A percentile compares a stretch with the other conserved stretches of the same genome.
phyloP scores from a whole-genome alignment of 1,284 basidiomycete genomes.

The Anthracocystis setariae region DNA sequence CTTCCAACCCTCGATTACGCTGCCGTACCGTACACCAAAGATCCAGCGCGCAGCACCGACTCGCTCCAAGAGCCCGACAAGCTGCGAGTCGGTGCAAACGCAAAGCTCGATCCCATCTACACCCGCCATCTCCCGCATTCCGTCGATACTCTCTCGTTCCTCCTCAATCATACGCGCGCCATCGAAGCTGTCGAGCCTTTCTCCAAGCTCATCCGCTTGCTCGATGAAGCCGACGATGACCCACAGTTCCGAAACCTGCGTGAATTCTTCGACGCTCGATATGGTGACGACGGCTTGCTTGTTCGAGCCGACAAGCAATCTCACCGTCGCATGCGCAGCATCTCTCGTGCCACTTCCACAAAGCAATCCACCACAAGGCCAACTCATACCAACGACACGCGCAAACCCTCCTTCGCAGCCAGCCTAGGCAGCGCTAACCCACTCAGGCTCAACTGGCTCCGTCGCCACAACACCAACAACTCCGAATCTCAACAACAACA shows the following conservation, averaged over 20 bases:
- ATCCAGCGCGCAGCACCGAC: slow-evolving; percentile 20
- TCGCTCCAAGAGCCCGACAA: slow-evolving; percentile 27
- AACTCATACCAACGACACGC: slow-evolving; percentile 28
- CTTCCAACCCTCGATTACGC: slow-evolving; percentile 56
- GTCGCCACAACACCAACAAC: slow-evolving; percentile 37
- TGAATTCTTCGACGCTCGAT: slow-evolving; percentile 62
- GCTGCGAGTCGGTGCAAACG: slow-evolving; percentile 44
- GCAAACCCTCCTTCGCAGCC: slow-evolving; percentile 47
- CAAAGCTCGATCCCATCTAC: slow-evolving; percentile 46
- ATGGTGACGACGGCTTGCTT: slow-evolving; percentile 24
- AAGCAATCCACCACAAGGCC: slow-evolving; percentile 17
- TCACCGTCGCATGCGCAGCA: slow-evolving; percentile 34
- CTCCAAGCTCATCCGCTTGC: slow-evolving; percentile 50
- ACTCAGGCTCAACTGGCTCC: slow-evolving; percentile 47
- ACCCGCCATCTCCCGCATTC: slow-evolving; percentile 42
- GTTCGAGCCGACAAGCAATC: slow-evolving; percentile 32
- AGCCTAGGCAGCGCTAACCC: slow-evolving; percentile 35
- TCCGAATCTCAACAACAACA: slow-evolving; percentile 22
- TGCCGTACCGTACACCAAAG: slow-evolving; percentile 25
- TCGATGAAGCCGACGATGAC: slow-evolving; percentile 58
- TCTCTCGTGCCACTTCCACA: slow-evolving; percentile 39
- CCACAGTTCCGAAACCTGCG: slow-evolving; percentile 57
- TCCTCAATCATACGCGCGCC: slow-evolving; percentile 45
- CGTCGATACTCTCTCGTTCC: slow-evolving; percentile 47
- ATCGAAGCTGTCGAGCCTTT: slow-evolving; percentile 47